These are phyloP conservation scores for Sutorius australiensis DNA, from an alignment of 768 basidiomycete genomes.

Conservation along the genomic window DNA sequence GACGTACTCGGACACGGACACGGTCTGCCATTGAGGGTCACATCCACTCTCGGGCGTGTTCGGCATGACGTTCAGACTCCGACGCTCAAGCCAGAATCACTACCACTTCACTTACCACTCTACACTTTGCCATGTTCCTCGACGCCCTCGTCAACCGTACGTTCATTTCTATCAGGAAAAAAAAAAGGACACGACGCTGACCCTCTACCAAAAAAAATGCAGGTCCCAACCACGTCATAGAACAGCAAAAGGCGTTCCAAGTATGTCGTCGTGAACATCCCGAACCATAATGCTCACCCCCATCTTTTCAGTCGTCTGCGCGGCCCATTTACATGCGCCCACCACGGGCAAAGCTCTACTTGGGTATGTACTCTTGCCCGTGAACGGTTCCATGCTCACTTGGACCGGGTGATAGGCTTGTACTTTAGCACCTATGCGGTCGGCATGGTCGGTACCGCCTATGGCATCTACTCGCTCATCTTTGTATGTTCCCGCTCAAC, in stretches of 20 bases:
- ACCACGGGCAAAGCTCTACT: conserved; percentile 60
- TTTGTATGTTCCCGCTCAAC: conserved; percentile 33
- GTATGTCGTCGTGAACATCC: conserved; percentile 33
- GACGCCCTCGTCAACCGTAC: conserved; percentile 64
- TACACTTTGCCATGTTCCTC: conserved; percentile 42
- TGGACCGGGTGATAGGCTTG: conserved; percentile 38
- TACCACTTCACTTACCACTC: neutral
- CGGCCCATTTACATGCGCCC: conserved; percentile 56
- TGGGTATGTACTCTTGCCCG: conserved; percentile 41
- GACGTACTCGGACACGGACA: conserved; percentile 73
- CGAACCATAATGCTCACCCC: conserved; percentile 5
- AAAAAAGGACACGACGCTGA: neutral
- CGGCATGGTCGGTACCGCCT: conserved; percentile 52
- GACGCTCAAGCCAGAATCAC: conserved; percentile 3
- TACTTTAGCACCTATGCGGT: conserved; percentile 52
- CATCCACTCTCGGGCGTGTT: conserved; percentile 31
- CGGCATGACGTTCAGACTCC: conserved; percentile 37
- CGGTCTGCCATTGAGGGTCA: conserved; percentile 50
- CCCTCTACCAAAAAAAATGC: neutral
- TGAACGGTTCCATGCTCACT: neutral
- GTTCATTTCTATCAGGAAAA: conserved; percentile 16
- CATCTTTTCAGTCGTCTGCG: conserved; percentile 33
- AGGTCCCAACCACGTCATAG: conserved; percentile 63
- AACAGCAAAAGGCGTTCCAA: conserved; percentile 66
- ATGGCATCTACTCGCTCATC: conserved; percentile 46